Base-by-base conservation (phyloP, 306 rosid species). In the Dryas drummondii region DNA sequence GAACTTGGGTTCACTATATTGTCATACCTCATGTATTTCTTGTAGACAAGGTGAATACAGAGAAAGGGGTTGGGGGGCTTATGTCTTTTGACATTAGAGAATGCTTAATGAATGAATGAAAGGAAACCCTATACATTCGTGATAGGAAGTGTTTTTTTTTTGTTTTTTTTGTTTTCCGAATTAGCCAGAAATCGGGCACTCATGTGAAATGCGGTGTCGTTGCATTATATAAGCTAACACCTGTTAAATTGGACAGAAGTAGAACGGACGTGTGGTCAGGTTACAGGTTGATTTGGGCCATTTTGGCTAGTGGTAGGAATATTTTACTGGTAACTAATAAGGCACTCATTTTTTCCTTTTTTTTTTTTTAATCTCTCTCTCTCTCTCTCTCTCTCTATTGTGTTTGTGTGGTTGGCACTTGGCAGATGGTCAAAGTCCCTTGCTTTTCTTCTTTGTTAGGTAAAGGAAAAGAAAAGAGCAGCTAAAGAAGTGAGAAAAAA, bases 1-100 rank as follows among this genome's bases (percentile, higher is more conserved):
- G 45, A 57, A 72, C 8, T 17, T 46, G 27, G 13, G 51, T 17
- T 70, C 63, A n/a, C 64, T 13, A 41, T 55, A 11, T 5, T 56
- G 53, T 19, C 75, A 54, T 5, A 14, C 19, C 44, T 44, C 71
- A 45, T 59, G 41, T 68, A 54, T 67, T 40, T 65, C 48, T 37
- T 70, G 52, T 53, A 41, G 50, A 71, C 42, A 56, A 15, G 52
- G 15, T 50, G 78, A 15, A 9, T 16, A 60, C 37, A 37, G 37
- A 40, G 19, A 50, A 19, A 9, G 14, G 8, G 37, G 56, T 19
- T 41, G 42, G 15, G 7, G 53, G 32, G 2, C 0, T 22, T 22
- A 22, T 41, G 16, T 2, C 50, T 15, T 56, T 71, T 22, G 22
- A 66, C 37, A 26, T 14, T 13, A 15, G 46, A 58, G 56, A 58